Evolutionary conservation across 208 protist species (phyloP), one percentile per base, ranked within the genome.

Genomic region (Willaertia magna): DNA sequence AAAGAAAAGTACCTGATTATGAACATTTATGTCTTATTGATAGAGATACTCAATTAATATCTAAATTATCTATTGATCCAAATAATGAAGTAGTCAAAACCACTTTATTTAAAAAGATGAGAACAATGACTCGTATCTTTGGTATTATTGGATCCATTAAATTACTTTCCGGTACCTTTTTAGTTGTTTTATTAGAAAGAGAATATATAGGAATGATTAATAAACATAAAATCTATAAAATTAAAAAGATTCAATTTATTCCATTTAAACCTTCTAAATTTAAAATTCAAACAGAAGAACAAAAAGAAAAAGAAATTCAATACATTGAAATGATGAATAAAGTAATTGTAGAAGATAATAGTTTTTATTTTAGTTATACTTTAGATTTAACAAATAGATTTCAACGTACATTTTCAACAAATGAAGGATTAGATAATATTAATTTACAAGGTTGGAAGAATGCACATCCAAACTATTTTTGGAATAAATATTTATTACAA

Each of bases 311-410:
- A 55, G 78, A 83, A 55, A 55, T 83, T 83, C 12, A 30, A 20
- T 83, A 83, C 30, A 83, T 83, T 52, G 78, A 83, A 40, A 83
- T 83, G 78, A 55, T 83, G 43, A 51, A 83, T 42, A 51, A 47
- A 42, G 46, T 55, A 30, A 18, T 55, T 43, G 78, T 83, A 0
- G 43, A 55, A 42, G 78, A 83, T 11, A 39, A 83, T 30, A 43
- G n/a, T 42, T 83, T 83, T 42, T 83, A 83, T 40, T 42, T 83
- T 22, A 44, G 30, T 4, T 83, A 83, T 26, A 55, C 43, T 39
- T 47, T 30, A 39, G 47, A 83, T 83, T 83, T 83, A 43, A 83
- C 78, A 40, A 4, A 43, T n/a, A 12, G 16, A 1, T 55, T 83
- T 20, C 78, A 83, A 83, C 3, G 40, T 30, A 67, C 55, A 9